A percentile compares a stretch with the other conserved stretches of the same genome.
phyloP scores from a whole-genome alignment of 768 basidiomycete species.

The Russula virescens region DNA sequence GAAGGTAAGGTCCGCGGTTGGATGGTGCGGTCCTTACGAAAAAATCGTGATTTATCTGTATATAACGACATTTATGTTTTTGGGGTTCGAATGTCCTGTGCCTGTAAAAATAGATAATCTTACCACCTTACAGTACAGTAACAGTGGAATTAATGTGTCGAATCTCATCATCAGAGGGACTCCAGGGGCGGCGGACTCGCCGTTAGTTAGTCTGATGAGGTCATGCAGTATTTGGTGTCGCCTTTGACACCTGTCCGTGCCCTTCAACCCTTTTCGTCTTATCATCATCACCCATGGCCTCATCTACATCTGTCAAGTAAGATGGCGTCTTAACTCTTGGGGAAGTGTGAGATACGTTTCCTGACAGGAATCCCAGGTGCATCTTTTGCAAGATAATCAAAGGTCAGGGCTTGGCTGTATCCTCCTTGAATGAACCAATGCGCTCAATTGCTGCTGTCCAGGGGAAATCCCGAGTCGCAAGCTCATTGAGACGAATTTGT shows the following conservation, averaged over 20 bases:
- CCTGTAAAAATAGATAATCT: background rate
- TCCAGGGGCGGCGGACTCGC: too few species aligned
- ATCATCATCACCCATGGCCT: constrained; percentile 2
- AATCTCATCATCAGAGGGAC: too few species aligned
- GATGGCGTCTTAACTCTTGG: background rate
- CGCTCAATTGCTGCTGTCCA: constrained; percentile 28
- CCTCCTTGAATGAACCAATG: background rate
- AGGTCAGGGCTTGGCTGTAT: constrained; percentile 40
- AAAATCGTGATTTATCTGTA: background rate
- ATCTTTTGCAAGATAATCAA: constrained; percentile 96
- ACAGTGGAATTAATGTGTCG: too few species aligned
- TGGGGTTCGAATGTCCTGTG: too few species aligned
- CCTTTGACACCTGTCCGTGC: too few species aligned
- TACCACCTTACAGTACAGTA: too few species aligned
- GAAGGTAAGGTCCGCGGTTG: too few species aligned
- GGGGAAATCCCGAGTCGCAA: constrained; percentile 90
- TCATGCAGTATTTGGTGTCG: background rate
- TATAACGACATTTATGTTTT: background rate
- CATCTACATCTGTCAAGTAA: constrained; percentile 15
- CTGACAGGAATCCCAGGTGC: constrained; percentile 51
- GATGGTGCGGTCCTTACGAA: background rate
- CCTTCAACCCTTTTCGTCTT: background rate
- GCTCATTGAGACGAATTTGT: constrained; percentile 66
- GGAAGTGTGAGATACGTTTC: too few species aligned
- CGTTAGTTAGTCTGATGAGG: background rate